Base-by-base conservation (phyloP, 2,329 filamentous ascomycete genomes). In the Dactylella cylindrospora region DNA sequence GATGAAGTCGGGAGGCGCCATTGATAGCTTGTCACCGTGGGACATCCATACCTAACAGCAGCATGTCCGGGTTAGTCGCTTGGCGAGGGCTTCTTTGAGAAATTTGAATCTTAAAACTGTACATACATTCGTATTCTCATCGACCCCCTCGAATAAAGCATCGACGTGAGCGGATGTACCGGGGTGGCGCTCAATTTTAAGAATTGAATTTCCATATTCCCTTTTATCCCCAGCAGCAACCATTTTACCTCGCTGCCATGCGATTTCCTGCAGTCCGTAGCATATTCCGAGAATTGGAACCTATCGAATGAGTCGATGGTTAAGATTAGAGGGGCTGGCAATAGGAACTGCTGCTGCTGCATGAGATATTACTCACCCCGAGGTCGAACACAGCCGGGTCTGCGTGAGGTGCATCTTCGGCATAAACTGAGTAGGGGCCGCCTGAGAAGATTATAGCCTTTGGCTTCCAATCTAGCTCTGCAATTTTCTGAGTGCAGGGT, bases 371-470 rank as follows among this genome's bases (percentile, higher is more conserved):
- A 50, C 52, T 35, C 53, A 90, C 83, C 60, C 78, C 79, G 25
- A 91, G 79, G 1, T 90, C 85, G 70, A 95, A 90, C 49, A 90
- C 79, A 20, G 84, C 85, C 28, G 87, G 86, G 72, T 95, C 89
- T 60, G 88, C 85, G 70, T 91, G 90, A 3, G 85, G 84, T 4
- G 88, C 80, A 66, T 78, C 86, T 25, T 83, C 75, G 52, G 90
- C 87, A 70, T 95, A 95, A 47, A 96, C 90, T 2, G 85, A 90
- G 73, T 81, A 84, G 10, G 81, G 81, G 32, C 85, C 84, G 65
- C 85, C 86, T 6, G 82, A 86, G 7, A 90, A 76, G 53, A 95
- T 86, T 66, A 97, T 83, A 67, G 90, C 91, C 71, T 85, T 86
- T 15, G 91, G 91, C 71, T 83, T 89, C 78, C 81, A 95, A 39